A percentile compares a stretch with the other conserved stretches of the same genome.
These are phyloP conservation scores for Rubroboletus satanas DNA, from an alignment of 768 basidiomycete species.

Conservation along the genomic window DNA sequence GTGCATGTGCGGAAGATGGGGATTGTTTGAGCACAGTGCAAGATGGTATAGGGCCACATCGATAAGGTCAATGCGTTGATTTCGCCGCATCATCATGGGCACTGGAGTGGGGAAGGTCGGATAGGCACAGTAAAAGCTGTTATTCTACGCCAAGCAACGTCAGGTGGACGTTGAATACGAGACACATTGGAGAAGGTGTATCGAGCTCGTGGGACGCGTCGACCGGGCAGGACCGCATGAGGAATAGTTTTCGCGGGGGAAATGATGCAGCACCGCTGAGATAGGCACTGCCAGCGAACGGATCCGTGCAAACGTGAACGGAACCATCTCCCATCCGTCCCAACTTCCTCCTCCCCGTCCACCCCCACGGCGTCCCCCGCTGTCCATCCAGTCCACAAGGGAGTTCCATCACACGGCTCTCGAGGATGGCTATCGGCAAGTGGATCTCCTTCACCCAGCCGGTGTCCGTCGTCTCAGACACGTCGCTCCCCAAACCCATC, in stretches of 20 bases:
- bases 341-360: background rate
- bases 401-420: background rate
- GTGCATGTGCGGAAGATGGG: slow-evolving; percentile 48
- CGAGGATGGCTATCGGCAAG: slow-evolving; percentile 36
- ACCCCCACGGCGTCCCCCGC: background rate
- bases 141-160: too few species aligned
- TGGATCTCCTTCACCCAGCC: slow-evolving; percentile 36
- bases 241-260: too few species aligned
- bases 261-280: too few species aligned
- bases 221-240: too few species aligned
- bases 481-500: slow-evolving; percentile 27
- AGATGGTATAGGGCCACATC: too few species aligned
- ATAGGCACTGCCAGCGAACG: too few species aligned
- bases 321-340: slow-evolving; percentile 6
- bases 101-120: background rate
- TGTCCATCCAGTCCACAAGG: background rate
- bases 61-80: background rate
- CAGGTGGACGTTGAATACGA: too few species aligned
- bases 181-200: too few species aligned
- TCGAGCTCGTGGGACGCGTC: too few species aligned
- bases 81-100: background rate
- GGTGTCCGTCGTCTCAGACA: slow-evolving; percentile 21
- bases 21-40: slow-evolving; percentile 18
- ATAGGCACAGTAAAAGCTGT: too few species aligned
- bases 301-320: background rate